A percentile compares a stretch with the other conserved stretches of the same genome.
phyloP scores from a whole-genome alignment of 306 rosid species.

The Adenanthera pavonina region DNA sequence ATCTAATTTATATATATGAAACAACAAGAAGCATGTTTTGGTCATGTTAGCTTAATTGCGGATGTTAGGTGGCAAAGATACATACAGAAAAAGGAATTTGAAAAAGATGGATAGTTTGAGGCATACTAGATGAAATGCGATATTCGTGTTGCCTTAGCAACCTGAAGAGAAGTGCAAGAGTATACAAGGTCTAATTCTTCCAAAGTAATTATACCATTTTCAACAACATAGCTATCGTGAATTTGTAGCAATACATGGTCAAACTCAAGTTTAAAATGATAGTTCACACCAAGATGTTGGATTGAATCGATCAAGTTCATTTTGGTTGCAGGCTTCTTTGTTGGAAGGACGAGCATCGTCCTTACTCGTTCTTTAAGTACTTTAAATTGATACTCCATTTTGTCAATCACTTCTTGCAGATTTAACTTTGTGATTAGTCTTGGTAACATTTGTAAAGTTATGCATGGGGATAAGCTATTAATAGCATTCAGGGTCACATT shows the following conservation, averaged over 20 bases:
- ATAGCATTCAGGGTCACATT: too few relatives aligned
- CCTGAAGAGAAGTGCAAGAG: conserved; percentile 46
- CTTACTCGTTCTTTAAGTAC: conserved; percentile 41
- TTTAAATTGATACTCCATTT: not conserved
- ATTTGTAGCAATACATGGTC: conserved; percentile 16
- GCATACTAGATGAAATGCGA: conserved; percentile 32
- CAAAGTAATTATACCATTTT: not conserved
- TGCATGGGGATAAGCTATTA: too few relatives aligned
- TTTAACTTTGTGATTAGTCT: not conserved
- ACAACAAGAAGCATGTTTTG: not conserved
- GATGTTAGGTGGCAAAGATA: not conserved
- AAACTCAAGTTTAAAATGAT: conserved; percentile 47
- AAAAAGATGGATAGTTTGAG: not conserved
- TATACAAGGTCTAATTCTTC: conserved; percentile 23
- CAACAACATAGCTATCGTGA: not conserved
- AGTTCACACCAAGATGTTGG: conserved; percentile 12
- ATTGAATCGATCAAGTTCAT: conserved; percentile 37
- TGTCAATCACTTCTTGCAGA: not conserved
- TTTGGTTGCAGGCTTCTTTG: not conserved
- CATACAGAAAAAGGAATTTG: too few relatives aligned
- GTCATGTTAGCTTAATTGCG: not conserved
- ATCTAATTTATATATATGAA: not conserved
- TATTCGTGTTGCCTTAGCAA: conserved; percentile 46
- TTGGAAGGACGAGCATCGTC: not conserved
- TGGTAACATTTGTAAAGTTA: too few relatives aligned